A percentile compares a stretch with the other conserved stretches of the same genome.
These are phyloP conservation scores for Agaricus subrufescens DNA, from an alignment of 768 basidiomycete genomes.

Conservation along the genomic window DNA sequence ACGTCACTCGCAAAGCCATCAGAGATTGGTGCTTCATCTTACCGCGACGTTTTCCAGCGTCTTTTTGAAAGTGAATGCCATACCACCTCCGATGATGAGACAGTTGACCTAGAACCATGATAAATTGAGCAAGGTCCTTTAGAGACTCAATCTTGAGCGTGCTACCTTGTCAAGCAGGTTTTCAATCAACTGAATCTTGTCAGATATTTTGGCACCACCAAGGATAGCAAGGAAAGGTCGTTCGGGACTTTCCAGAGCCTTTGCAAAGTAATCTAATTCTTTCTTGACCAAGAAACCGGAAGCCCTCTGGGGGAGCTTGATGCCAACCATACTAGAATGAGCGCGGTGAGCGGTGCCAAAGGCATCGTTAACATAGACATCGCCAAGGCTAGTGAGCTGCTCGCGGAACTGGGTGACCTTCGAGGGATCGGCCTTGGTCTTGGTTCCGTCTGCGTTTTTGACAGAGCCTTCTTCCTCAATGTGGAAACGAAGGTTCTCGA, in stretches of 20 bases:
- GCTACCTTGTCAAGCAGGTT: conserved; percentile 95
- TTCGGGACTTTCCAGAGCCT: conserved; percentile 92
- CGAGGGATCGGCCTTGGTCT: conserved; percentile 87
- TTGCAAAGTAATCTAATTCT: conserved; percentile 98
- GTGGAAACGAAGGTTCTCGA: conserved; percentile 98
- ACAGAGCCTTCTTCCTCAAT: conserved; percentile 95
- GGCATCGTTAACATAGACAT: conserved; percentile 97
- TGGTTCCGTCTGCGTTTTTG: conserved; percentile 91
- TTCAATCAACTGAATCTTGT: conserved; percentile 98
- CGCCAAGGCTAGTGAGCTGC: conserved; percentile 85
- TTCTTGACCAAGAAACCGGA: conserved; percentile 98
- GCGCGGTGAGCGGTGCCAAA: conserved; percentile 99
- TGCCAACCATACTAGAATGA: conserved; percentile 98
- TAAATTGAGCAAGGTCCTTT: neutral
- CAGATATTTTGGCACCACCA: conserved; percentile 97
- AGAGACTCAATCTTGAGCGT: conserved; percentile 4
- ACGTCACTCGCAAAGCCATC: conserved; percentile 16
- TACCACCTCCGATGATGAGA: conserved; percentile 94
- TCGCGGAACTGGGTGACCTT: conserved; percentile 82
- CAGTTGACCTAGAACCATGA: conserved; percentile 68
- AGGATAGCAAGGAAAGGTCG: conserved; percentile 97
- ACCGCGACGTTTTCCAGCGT: conserved; percentile 76
- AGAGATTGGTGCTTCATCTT: conserved; percentile 17
- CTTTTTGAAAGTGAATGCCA: conserved; percentile 99
- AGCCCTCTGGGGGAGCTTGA: conserved; percentile 87